Conservation (phyloP, 2,329 filamentous ascomycete genomes). For the Talaromyces piceae region DNA sequence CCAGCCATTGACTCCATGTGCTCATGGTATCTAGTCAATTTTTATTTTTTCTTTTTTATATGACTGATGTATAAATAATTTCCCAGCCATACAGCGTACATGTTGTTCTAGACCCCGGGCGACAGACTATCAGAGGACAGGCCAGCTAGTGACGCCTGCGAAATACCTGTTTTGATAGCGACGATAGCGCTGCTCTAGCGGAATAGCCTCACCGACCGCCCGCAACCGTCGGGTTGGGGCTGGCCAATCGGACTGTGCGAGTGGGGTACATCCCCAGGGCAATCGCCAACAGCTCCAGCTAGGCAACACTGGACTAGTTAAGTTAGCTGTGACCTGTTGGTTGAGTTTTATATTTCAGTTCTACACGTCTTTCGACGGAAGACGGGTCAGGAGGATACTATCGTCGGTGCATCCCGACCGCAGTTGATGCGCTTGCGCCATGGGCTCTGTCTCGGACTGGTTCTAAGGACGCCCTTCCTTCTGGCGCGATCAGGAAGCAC, state of each 20-base stretch:
- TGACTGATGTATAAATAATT: too few species aligned
- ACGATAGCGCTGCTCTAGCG: not conserved
- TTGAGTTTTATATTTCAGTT: too few species aligned
- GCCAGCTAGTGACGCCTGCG: too few species aligned
- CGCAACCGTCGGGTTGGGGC: not conserved
- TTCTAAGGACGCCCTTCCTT: not conserved
- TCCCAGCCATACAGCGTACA: too few species aligned
- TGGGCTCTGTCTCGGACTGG: not conserved
- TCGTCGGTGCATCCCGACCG: not conserved
- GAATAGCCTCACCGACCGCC: not conserved
- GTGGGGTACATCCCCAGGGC: not conserved
- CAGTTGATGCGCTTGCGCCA: not conserved
- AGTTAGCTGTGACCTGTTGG: too few species aligned
- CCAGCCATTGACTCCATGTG: not conserved
- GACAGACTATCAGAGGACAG: too few species aligned
- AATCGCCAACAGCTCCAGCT: not conserved
- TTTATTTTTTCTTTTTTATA: too few species aligned
- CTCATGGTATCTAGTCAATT: too few species aligned
- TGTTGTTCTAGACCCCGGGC: too few species aligned
- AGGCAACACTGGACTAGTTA: too few species aligned
- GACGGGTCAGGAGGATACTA: too few species aligned
- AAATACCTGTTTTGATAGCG: not conserved
- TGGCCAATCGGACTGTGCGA: not conserved
- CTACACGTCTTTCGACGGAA: too few species aligned
- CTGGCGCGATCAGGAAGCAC: not conserved